Base-by-base conservation (phyloP, 176 grass and related monocot genomes). In the Hordeum vulgare region DNA sequence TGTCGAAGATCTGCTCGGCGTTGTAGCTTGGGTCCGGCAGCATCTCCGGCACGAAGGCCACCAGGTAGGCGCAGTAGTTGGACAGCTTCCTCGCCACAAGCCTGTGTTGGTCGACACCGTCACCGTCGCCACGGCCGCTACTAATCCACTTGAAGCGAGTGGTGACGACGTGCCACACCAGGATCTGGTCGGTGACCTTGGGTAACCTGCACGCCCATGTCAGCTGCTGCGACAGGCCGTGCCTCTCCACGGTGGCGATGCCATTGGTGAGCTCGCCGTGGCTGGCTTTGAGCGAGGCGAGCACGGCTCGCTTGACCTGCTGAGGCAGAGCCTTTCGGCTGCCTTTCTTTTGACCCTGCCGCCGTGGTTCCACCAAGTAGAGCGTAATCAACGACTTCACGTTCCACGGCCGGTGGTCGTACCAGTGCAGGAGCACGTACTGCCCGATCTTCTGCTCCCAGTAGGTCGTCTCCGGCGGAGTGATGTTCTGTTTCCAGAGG, bases 1-100 rank as follows among this genome's bases (percentile, higher is more conserved):
- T 80, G 88, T 90, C 88, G 60, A 86, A 90, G 65, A 86, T 90
- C 84, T 86, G 73, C 84, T 90, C 88, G 26, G 84, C 24, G 47
- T 74, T 83, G 88, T 86, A 75, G 74, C 84, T 83, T 28, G 79
- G 67, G 75, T 86, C 88, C 28, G 88, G 88, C 75, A 90, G 84
- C 88, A 90, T 86, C 66, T 90, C 88, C 75, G 84, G 88, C 11
- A 86, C 88, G 84, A 90, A 90, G 0, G 88, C 45, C 64, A 90
- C 88, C 75, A 90, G 80, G 67, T 86, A 90, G 28, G 88, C 84
- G 45, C 88, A 86, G 74, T 86, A 90, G 58, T 86, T 86, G 1
- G 88, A 86, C 59, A 90, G 37, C 66, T 79, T 86, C 60, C 15
- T 79, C 9, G 88, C 84, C 21, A 83, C 7, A 4, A 74, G n/a